Evolutionary conservation across 1,139 yeast genomes (phyloP), one percentile per base, ranked within the genome.

Genomic region (Geotrichum cucujoidarum): DNA sequence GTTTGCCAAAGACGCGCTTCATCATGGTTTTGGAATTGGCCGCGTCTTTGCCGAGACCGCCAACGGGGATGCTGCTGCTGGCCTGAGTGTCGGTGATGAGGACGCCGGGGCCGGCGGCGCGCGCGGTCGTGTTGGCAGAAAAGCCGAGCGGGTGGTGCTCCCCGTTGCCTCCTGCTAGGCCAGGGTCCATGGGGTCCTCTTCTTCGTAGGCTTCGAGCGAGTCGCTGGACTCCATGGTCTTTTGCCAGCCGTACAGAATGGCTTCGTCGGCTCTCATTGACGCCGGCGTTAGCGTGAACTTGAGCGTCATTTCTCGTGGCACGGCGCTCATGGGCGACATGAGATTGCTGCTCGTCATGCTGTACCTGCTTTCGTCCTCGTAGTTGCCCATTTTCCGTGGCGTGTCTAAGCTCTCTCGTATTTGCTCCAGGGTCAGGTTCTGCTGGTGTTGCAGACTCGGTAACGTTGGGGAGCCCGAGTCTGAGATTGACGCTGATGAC

Each of bases 241-340:
- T 48, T 43, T 60, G 63, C 66, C 66, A 62, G 38, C 66, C 66
- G 39, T 62, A 62, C 17, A 62, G 51, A 18, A 56, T 49, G 32
- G 58, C 60, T 43, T 62, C 66, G 37, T 59, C 62, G 2, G 61
- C 65, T 11, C 66, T 56, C 66, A 62, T 62, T 0, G 60, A 51
- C 2, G 62, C 55, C 3, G 66, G 66, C 18, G 64, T 59, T 17
- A 62, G 54, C 16, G 66, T 62, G 41, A 62, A 53, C 44, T 60
- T 61, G 40, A 62, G 59, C 3, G 66, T 62, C 63, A 59, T 59
- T 37, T 62, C 65, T 2, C 66, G 53, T 4, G 57, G 57, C 1
- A 44, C 51, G 11, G 51, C 48, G 4, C 53, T 35, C 40, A 42
- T 35, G 18, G 45, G 45, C 22, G 45, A 42, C 11, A 35, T 18